Percentiles rank a stretch among this genome's conserved stretches.
These are phyloP conservation scores for Takashimella tepidaria DNA, from an alignment of 1,284 basidiomycete species.

Conservation along the genomic window DNA sequence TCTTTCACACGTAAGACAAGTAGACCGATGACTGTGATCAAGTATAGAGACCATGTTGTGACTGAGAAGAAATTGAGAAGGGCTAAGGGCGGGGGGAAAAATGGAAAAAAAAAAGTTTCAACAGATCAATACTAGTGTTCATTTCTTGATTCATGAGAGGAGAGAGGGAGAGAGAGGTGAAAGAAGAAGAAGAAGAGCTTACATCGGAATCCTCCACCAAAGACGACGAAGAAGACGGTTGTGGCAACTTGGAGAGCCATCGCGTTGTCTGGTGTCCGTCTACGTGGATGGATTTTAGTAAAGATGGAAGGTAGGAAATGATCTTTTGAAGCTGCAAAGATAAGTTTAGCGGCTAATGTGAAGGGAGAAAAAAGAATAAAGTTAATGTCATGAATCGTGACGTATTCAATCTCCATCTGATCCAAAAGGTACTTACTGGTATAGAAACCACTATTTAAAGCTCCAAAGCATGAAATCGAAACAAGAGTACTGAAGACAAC, in stretches of 20 bases:
- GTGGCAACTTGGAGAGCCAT: slow-evolving; percentile 69
- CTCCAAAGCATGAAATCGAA: slow-evolving; percentile 89
- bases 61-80: slow-evolving; percentile 68
- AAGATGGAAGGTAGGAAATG: slow-evolving; percentile 80
- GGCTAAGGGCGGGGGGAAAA: slow-evolving; percentile 16
- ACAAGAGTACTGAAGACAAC: slow-evolving; percentile 80
- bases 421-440: slow-evolving; percentile 53
- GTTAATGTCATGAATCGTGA: too few species aligned
- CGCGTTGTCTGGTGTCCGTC: slow-evolving; percentile 80
- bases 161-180: slow-evolving; percentile 5
- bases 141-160: too few species aligned
- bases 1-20: slow-evolving; percentile 86
- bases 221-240: slow-evolving; percentile 67
- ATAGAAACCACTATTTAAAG: slow-evolving; percentile 79
- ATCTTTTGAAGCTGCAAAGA: slow-evolving; percentile 83
- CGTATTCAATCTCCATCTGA: background rate
- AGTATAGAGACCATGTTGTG: slow-evolving; percentile 77
- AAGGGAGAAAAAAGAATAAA: background rate
- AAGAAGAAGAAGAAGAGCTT: too few species aligned
- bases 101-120: too few species aligned
- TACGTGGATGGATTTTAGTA: slow-evolving; percentile 63
- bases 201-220: slow-evolving; percentile 83
- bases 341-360: slow-evolving; percentile 59
- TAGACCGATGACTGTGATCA: slow-evolving; percentile 81
- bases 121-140: too few species aligned